phyloP scores from a whole-genome alignment of 78 protist species.

The Dictyostelium discoideum region DNA sequence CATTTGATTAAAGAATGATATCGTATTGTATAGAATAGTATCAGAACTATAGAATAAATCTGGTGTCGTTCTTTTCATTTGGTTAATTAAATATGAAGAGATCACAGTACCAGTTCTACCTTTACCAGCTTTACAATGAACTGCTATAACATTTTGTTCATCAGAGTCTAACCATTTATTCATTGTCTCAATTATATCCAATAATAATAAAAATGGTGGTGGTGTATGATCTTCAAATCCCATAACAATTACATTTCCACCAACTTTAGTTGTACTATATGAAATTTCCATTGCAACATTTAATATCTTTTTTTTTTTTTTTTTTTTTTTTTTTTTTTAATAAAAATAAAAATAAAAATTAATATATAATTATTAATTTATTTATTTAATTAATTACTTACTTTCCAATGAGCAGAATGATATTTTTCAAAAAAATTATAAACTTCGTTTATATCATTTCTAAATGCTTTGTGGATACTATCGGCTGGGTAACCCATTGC shows the following conservation, averaged over 20 bases:
- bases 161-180: conserved; percentile 19
- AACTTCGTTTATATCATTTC: conserved; percentile 61
- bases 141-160: conserved; percentile 44
- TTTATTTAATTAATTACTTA: neutral
- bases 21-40: neutral
- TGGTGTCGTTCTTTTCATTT: neutral
- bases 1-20: conserved; percentile 28
- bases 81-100: neutral
- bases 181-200: conserved; percentile 19
- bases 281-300: conserved; percentile 75
- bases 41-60: conserved; percentile 44
- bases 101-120: conserved; percentile 74
- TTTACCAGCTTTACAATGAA: conserved; percentile 77
- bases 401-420: conserved; percentile 59
- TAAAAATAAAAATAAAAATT: too few relatives aligned
- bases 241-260: conserved; percentile 33
- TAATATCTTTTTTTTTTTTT: neutral
- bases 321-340: neutral
- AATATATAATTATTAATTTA: neutral
- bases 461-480: conserved; percentile 33
- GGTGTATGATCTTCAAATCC: conserved; percentile 77
- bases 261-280: conserved; percentile 25
- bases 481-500: conserved; percentile 80
- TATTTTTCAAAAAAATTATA: conserved; percentile 68
- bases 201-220: conserved; percentile 56